A percentile compares a stretch with the other conserved stretches of the same genome.
Evolutionary conservation across 2,329 filamentous ascomycete species (phyloP).

Genomic region (Aurifilum marmelostoma): DNA sequence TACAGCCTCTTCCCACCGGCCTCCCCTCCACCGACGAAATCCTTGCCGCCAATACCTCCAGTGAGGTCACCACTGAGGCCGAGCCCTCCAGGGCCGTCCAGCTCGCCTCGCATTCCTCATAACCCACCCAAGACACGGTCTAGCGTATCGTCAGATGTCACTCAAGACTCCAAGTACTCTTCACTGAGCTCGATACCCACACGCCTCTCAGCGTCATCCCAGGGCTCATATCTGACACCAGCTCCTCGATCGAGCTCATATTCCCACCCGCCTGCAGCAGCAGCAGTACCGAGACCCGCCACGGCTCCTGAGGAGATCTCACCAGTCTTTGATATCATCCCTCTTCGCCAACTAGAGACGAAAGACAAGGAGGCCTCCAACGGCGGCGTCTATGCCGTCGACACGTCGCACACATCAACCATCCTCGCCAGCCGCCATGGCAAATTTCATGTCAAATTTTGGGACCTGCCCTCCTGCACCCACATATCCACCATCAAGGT

Average conservation of each 20-base stretch:
- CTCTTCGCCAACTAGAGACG: constrained; percentile 33
- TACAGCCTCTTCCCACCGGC: constrained; percentile 27
- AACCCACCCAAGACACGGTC: constrained; percentile 18
- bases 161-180: constrained; percentile 22
- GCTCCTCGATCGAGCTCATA: constrained; percentile 21
- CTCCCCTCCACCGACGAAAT: constrained; percentile 24
- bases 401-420: constrained; percentile 40
- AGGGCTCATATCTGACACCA: constrained; percentile 4
- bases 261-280: constrained; percentile 1
- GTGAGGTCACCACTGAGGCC: constrained; percentile 16
- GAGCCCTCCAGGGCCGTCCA: background rate
- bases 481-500: constrained; percentile 41
- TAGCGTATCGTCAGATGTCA: constrained; percentile 15
- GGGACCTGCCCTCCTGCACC: constrained; percentile 34
- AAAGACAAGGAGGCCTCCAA: constrained; percentile 37
- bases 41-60: constrained; percentile 27
- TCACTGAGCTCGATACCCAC: constrained; percentile 15
- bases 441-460: constrained; percentile 37
- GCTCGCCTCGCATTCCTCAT: background rate
- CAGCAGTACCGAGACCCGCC: constrained; percentile 3
- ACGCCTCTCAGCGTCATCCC: constrained; percentile 19
- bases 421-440: constrained; percentile 42
- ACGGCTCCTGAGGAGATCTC: constrained; percentile 10
- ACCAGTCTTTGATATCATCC: constrained; percentile 18
- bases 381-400: constrained; percentile 41